Evolutionary conservation across 345 rosid genomes (phyloP).

Genomic region (Garcia nutans): DNA sequence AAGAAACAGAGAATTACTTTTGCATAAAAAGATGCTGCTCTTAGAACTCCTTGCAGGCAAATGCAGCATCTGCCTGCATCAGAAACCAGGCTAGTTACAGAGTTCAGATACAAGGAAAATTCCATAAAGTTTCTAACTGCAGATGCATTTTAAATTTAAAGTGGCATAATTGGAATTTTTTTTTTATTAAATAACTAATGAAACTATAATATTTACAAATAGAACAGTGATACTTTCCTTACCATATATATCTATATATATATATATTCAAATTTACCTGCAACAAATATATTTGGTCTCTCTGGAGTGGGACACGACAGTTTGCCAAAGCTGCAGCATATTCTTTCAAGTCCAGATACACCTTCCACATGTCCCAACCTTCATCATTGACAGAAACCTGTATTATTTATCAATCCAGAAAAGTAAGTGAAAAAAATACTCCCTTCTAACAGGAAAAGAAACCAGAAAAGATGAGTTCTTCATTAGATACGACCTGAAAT

Average conservation of each 20-base stretch:
- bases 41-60: conserved; percentile 71
- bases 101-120: conserved; percentile 9
- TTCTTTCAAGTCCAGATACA: conserved; percentile 87
- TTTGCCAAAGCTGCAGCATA: conserved; percentile 93
- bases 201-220: not conserved
- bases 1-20: conserved; percentile 52
- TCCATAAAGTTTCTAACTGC: conserved; percentile 15
- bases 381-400: conserved; percentile 96
- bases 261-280: conserved; percentile 59
- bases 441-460: conserved; percentile 11
- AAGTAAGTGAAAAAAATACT: conserved; percentile 4
- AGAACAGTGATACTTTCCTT: conserved; percentile 11
- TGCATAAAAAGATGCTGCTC: conserved; percentile 96
- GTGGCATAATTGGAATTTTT: not conserved
- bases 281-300: conserved; percentile 94
- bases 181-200: not conserved
- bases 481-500: conserved; percentile 62
- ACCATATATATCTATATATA: too few relatives aligned
- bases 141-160: not conserved
- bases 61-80: conserved; percentile 94
- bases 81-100: conserved; percentile 34
- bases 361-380: conserved; percentile 99
- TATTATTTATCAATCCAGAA: not conserved
- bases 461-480: conserved; percentile 22
- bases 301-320: conserved; percentile 86